These are phyloP conservation scores for Colletotrichum sp. DNA, from an alignment of 2,329 filamentous ascomycete genomes.

Conservation along the genomic window DNA sequence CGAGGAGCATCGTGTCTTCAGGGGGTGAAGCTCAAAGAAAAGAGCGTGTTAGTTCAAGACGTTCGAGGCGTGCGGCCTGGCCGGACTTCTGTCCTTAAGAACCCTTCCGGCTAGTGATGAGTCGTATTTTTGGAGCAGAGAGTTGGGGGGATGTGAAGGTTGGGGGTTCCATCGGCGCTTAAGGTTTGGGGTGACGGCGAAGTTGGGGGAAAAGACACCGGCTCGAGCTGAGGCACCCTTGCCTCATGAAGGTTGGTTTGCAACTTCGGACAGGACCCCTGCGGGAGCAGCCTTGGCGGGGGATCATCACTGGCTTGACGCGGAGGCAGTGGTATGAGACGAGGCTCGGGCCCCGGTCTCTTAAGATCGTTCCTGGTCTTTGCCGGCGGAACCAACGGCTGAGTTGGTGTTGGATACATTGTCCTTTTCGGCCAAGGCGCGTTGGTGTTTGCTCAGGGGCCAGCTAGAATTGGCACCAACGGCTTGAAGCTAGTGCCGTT, in stretches of 20 bases:
- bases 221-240: background rate
- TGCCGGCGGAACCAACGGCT: background rate
- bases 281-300: background rate
- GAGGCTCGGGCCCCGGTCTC: background rate
- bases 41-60: background rate
- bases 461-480: background rate
- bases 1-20: background rate
- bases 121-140: background rate
- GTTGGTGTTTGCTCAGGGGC: background rate
- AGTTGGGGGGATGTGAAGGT: background rate
- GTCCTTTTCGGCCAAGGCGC: background rate
- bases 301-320: background rate
- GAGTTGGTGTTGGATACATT: background rate
- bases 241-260: background rate
- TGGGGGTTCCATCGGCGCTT: background rate
- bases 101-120: background rate
- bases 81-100: background rate
- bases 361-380: background rate
- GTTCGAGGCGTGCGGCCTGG: conserved; percentile 32
- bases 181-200: background rate
- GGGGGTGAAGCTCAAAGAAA: accelerated
- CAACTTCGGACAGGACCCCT: background rate
- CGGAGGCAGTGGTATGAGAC: background rate
- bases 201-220: background rate
- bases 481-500: background rate